phyloP scores from a whole-genome alignment of 2,329 filamentous ascomycete species.

The Zymoseptoria tritici region DNA sequence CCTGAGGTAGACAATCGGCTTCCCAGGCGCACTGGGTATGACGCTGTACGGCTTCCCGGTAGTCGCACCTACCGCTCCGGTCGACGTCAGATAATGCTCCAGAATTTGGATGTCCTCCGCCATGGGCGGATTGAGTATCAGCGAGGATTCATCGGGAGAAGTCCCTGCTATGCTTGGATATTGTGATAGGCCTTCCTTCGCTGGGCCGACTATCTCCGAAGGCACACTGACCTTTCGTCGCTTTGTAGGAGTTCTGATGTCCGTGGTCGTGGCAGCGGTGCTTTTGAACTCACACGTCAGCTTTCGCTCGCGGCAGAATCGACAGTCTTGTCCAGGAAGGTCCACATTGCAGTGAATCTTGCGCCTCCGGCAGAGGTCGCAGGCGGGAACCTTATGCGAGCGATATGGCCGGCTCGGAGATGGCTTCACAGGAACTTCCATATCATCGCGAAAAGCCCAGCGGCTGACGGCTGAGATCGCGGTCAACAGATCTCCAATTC shows the following conservation, averaged over 20 bases:
- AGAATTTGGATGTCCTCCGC: constrained; percentile 37
- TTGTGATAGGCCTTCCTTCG: constrained; percentile 2
- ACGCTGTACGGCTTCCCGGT: constrained; percentile 41
- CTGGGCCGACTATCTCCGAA: not conserved
- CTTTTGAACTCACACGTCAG: constrained; percentile 31
- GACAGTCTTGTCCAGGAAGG: constrained; percentile 32
- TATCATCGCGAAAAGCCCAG: not conserved
- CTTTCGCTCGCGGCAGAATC: constrained; percentile 33
- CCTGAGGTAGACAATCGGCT: constrained; percentile 37
- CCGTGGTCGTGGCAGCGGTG: not conserved
- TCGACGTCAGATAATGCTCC: constrained; percentile 32
- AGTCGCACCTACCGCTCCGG: constrained; percentile 19
- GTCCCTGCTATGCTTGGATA: constrained; percentile 22
- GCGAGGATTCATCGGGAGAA: constrained; percentile 29
- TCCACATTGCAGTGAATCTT: constrained; percentile 38
- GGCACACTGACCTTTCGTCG: constrained; percentile 3
- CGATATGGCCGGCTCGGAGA: constrained; percentile 31
- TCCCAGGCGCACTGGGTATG: constrained; percentile 39
- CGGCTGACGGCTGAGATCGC: no score
- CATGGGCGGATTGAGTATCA: constrained; percentile 35
- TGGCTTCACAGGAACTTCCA: not conserved
- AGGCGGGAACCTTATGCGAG: constrained; percentile 38
- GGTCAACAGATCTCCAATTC: no score
- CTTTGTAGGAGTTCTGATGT: constrained; percentile 4
- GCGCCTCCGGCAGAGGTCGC: constrained; percentile 33